A percentile compares a stretch with the other conserved stretches of the same genome.
Conservation (phyloP, 371 early-diverging fungal genomes). For the Apophysomyces variabilis region DNA sequence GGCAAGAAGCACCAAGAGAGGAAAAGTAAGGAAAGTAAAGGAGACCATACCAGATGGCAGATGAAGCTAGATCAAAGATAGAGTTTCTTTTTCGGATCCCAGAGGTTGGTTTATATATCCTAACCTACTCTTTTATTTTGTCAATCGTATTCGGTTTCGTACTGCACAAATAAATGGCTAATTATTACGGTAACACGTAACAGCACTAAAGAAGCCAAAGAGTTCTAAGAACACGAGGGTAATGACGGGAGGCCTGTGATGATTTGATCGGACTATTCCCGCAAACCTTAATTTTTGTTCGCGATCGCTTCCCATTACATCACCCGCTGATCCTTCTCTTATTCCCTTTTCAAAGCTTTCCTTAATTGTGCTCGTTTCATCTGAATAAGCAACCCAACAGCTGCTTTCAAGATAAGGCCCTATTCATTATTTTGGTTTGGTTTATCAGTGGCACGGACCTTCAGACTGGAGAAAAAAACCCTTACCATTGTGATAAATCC, state of each 20-base stretch:
- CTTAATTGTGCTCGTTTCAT: slow-evolving; percentile 37
- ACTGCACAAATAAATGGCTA: slow-evolving; percentile 7
- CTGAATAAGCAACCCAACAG: slow-evolving; percentile 27
- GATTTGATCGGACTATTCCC: not conserved
- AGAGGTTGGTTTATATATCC: no score
- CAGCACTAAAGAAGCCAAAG: not conserved
- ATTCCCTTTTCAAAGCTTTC: not conserved
- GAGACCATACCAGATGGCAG: slow-evolving; percentile 13
- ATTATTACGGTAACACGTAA: not conserved
- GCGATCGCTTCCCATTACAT: not conserved
- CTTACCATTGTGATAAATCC: slow-evolving; percentile 46
- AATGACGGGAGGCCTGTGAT: not conserved
- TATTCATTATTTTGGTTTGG: slow-evolving; percentile 11
- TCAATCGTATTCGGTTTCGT: not conserved
- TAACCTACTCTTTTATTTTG: not conserved
- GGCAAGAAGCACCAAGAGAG: not conserved
- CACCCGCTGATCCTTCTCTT: not conserved
- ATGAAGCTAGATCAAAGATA: not conserved
- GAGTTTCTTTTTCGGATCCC: no score
- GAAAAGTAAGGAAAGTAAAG: slow-evolving; percentile 13
- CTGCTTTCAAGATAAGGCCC: slow-evolving; percentile 37
- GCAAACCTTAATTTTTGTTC: slow-evolving; percentile 2
- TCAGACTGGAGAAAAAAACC: not conserved
- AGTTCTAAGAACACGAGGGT: slow-evolving; percentile 1
- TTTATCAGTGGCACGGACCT: not conserved